phyloP scores from a whole-genome alignment of 768 basidiomycete species.

The Hygrophoropsis aurantiaca region DNA sequence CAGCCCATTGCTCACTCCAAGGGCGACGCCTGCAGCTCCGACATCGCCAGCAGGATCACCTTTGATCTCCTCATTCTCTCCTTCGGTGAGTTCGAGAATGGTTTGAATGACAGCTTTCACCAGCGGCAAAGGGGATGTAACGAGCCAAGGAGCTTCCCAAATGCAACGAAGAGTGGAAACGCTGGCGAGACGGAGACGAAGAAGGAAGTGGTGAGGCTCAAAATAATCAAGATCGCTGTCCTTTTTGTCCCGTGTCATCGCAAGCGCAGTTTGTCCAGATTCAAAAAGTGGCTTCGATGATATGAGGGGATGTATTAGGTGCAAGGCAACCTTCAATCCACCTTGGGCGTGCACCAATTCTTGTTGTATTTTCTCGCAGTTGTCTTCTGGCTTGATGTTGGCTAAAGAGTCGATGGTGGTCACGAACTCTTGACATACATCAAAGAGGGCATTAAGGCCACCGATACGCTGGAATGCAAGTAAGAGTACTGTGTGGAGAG shows the following conservation, averaged over 20 bases:
- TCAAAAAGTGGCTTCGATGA: constrained; percentile 82
- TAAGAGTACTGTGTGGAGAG: constrained; percentile 81
- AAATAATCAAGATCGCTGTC: constrained; percentile 79
- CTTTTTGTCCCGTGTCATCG: constrained; percentile 74
- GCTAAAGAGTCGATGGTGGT: constrained; percentile 56
- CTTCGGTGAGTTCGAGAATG: constrained; percentile 78
- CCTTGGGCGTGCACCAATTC: constrained; percentile 76
- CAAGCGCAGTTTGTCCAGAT: constrained; percentile 75
- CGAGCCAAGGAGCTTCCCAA: constrained; percentile 86
- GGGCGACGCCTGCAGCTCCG: constrained; percentile 26
- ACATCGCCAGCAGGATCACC: constrained; percentile 40
- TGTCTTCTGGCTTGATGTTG: constrained; percentile 51
- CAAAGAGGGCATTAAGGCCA: constrained; percentile 69
- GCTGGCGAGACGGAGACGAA: constrained; percentile 70
- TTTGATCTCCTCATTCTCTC: constrained; percentile 74
- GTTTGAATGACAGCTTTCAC: constrained; percentile 74
- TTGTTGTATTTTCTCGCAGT: constrained; percentile 55
- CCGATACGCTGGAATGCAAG: constrained; percentile 68
- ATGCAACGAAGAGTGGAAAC: constrained; percentile 66
- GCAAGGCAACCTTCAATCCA: constrained; percentile 78
- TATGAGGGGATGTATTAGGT: constrained; percentile 73
- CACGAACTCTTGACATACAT: constrained; percentile 55
- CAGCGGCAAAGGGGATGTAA: constrained; percentile 69
- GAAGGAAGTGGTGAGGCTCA: constrained; percentile 83
- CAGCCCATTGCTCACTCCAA: constrained; percentile 30